phyloP scores from a whole-genome alignment of 1,139 yeast species.

The Blastobotrys raffinosifermentans region DNA sequence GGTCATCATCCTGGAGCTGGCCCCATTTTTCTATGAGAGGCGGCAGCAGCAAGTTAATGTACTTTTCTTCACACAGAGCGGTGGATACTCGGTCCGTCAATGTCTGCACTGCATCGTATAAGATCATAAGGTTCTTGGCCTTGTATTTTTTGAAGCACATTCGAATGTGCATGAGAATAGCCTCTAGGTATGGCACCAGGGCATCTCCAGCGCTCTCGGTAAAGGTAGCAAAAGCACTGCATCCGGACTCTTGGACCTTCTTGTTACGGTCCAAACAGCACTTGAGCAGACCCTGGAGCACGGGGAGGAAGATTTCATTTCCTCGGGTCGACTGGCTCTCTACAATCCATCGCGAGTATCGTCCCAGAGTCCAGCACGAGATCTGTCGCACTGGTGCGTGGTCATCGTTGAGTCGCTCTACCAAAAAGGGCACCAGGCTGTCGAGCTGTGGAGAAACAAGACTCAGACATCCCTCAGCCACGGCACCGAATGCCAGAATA shows the following conservation, averaged over 20 bases:
- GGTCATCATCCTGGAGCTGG: constrained; percentile 63
- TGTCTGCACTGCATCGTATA: constrained; percentile 91
- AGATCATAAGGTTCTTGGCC: constrained; percentile 68
- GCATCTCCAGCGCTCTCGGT: constrained; percentile 69
- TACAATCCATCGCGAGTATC: constrained; percentile 75
- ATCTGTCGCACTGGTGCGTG: constrained; percentile 89
- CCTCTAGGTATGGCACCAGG: constrained; percentile 54
- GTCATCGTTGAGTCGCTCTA: constrained; percentile 66
- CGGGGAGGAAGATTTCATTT: constrained; percentile 66
- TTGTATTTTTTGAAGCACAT: constrained; percentile 73
- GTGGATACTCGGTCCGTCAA: constrained; percentile 64
- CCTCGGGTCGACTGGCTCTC: constrained; percentile 44
- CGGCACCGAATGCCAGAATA: constrained; percentile 90
- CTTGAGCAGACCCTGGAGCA: constrained; percentile 65
- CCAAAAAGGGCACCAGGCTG: constrained; percentile 74
- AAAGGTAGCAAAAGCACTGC: constrained; percentile 77
- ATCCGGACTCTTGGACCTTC: constrained; percentile 92
- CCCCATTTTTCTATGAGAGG: constrained; percentile 82
- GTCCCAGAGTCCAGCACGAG: constrained; percentile 89
- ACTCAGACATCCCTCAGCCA: constrained; percentile 81
- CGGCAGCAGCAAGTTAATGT: constrained; percentile 62
- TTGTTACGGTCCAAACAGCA: constrained; percentile 80
- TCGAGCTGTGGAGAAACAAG: constrained; percentile 70
- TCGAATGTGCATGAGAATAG: constrained; percentile 63
- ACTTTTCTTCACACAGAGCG: constrained; percentile 50